These are phyloP conservation scores for Collybiopsis confluens DNA, from an alignment of 768 basidiomycete genomes.

Conservation along the genomic window DNA sequence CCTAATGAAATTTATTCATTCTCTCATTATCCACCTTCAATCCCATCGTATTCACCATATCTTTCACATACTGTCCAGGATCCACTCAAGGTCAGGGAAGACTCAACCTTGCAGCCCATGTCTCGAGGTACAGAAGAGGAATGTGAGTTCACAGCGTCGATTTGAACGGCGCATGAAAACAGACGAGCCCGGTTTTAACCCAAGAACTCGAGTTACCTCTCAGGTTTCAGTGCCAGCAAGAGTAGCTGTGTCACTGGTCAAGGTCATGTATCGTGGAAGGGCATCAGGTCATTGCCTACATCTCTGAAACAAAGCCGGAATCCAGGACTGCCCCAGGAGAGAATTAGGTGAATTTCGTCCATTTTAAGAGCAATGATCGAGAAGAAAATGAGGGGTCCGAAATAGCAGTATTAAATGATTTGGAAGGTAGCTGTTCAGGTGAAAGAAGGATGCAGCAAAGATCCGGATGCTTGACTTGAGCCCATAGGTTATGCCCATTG, in stretches of 20 bases:
- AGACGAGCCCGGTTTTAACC: constrained; percentile 7
- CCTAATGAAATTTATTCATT: too few relatives aligned
- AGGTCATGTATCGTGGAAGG: background rate
- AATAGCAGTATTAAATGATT: constrained; percentile 13
- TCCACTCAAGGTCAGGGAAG: constrained; percentile 11
- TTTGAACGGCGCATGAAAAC: constrained; percentile 15
- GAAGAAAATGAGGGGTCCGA: constrained; percentile 4
- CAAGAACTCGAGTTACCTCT: constrained; percentile 9
- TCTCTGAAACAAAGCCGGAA: constrained; percentile 14
- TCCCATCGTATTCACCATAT: too few relatives aligned
- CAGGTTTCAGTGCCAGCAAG: constrained; percentile 8
- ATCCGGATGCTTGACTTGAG: background rate
- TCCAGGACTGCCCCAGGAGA: constrained; percentile 13
- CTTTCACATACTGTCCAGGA: constrained; percentile 5
- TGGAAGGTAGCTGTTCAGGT: constrained; percentile 14
- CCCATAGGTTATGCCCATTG: constrained; percentile 10
- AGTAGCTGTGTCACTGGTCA: constrained; percentile 13
- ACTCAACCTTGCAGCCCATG: constrained; percentile 3
- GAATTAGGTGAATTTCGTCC: constrained; percentile 17
- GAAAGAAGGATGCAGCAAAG: constrained; percentile 13
- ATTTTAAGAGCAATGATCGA: constrained; percentile 10
- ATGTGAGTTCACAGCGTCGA: constrained; percentile 9
- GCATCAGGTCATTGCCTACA: constrained; percentile 1
- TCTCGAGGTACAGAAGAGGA: constrained; percentile 4
- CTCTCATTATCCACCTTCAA: too few relatives aligned